A percentile compares a stretch with the other conserved stretches of the same genome.
phyloP scores from a whole-genome alignment of 768 basidiomycete species.

The Porpolomopsis calyptriformis region DNA sequence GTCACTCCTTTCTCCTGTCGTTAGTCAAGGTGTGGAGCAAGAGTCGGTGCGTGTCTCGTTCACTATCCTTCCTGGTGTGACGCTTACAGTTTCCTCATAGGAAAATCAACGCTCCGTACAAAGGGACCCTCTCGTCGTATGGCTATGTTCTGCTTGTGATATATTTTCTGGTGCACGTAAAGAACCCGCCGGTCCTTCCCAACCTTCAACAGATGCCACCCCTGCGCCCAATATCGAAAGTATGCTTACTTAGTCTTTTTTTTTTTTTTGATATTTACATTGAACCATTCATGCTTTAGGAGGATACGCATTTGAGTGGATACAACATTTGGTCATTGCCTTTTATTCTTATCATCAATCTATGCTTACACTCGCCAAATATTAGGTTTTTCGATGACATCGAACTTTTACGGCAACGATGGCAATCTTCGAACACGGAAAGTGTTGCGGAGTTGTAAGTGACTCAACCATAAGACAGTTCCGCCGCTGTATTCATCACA shows the following conservation, averaged over 20 bases:
- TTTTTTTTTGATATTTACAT: conserved; percentile 7
- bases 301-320: conserved; percentile 70
- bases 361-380: too few relatives aligned
- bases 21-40: conserved; percentile 99
- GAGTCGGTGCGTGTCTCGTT: conserved; percentile 46
- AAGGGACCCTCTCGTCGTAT: conserved; percentile 93
- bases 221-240: conserved; percentile 73
- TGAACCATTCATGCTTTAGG: conserved; percentile 31
- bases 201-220: conserved; percentile 95
- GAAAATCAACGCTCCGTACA: conserved; percentile 98
- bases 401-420: conserved; percentile 80
- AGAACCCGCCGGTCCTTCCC: conserved; percentile 91
- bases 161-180: conserved; percentile 95
- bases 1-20: conserved; percentile 9
- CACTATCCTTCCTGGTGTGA: background rate
- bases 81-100: conserved; percentile 25
- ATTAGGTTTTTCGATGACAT: conserved; percentile 94
- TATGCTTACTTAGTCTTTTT: conserved; percentile 20
- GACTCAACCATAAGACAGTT: background rate
- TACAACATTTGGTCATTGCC: conserved; percentile 70
- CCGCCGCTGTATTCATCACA: conserved; percentile 8
- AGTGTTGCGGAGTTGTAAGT: conserved; percentile 86
- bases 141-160: conserved; percentile 97
- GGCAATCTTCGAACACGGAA: conserved; percentile 90
- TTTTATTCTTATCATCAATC: background rate